A percentile compares a stretch with the other conserved stretches of the same genome.
phyloP scores from a whole-genome alignment of 805 yeast genomes.

The Tetrapisispora fleetii region DNA sequence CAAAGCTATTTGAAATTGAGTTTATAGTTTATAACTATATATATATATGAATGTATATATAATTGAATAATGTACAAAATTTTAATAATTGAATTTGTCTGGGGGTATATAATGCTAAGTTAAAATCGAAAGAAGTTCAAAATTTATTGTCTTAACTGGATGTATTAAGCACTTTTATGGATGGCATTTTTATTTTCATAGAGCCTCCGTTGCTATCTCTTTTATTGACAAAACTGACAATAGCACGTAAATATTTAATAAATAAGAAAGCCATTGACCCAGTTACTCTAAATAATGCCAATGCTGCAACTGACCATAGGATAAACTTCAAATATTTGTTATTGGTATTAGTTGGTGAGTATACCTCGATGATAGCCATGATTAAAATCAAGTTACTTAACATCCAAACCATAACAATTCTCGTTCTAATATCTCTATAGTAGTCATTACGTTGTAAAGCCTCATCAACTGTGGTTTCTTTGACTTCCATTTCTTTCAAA shows the following conservation, averaged over 20 bases:
- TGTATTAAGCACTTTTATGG: constrained; percentile 11
- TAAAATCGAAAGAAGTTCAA: constrained; percentile 5
- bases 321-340: constrained; percentile 77
- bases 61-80: neutral
- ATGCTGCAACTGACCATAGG: constrained; percentile 83
- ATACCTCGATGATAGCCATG: constrained; percentile 82
- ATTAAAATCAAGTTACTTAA: constrained; percentile 69
- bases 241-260: constrained; percentile 31
- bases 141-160: constrained; percentile 44
- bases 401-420: constrained; percentile 95
- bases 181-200: constrained; percentile 18
- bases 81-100: neutral
- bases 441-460: constrained; percentile 56
- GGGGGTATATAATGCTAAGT: constrained; percentile 1
- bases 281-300: constrained; percentile 70
- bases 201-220: neutral
- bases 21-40: no score
- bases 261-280: constrained; percentile 70
- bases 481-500: constrained; percentile 27
- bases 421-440: constrained; percentile 87
- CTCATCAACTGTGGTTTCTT: constrained; percentile 22
- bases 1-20: no score
- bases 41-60: no score
- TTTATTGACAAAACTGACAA: constrained; percentile 33
- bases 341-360: constrained; percentile 50